Conservation (phyloP, 2,329 filamentous ascomycete species). For the Colletotrichum graminicola region DNA sequence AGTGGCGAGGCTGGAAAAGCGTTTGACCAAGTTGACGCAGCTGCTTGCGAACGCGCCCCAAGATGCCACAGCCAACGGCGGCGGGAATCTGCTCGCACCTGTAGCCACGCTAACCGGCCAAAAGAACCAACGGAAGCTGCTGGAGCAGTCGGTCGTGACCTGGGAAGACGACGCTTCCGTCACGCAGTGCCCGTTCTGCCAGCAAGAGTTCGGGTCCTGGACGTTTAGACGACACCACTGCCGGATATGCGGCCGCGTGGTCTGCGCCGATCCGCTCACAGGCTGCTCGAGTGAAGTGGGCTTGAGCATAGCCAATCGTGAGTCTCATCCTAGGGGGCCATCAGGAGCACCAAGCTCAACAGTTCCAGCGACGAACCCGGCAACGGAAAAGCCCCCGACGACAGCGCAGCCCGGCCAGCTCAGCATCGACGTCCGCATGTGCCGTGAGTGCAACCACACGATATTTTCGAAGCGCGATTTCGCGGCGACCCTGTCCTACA, state of each 20-base stretch:
- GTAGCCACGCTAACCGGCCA: conserved; percentile 73
- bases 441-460: conserved; percentile 81
- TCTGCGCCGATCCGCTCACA: conserved; percentile 89
- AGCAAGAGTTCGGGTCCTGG: conserved; percentile 95
- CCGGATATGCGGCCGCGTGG: conserved; percentile 90
- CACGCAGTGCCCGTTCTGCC: conserved; percentile 88
- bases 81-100: conserved; percentile 69
- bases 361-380: conserved; percentile 52
- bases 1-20: conserved; percentile 89
- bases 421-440: conserved; percentile 88
- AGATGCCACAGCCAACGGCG: conserved; percentile 67
- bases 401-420: conserved; percentile 60
- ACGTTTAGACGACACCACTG: conserved; percentile 95
- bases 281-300: conserved; percentile 87
- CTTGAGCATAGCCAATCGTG: conserved; percentile 75
- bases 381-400: conserved; percentile 57
- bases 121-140: conserved; percentile 79
- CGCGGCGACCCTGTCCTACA: conserved; percentile 73
- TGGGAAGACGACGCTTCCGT: conserved; percentile 95
- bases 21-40: conserved; percentile 89
- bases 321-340: conserved; percentile 5
- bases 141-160: conserved; percentile 92
- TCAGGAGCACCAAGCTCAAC: conserved; percentile 23
- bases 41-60: conserved; percentile 81
- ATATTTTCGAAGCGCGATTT: conserved; percentile 81